Evolutionary conservation across 257 asterid genomes (phyloP).

Genomic region (Forsythia suspensa): DNA sequence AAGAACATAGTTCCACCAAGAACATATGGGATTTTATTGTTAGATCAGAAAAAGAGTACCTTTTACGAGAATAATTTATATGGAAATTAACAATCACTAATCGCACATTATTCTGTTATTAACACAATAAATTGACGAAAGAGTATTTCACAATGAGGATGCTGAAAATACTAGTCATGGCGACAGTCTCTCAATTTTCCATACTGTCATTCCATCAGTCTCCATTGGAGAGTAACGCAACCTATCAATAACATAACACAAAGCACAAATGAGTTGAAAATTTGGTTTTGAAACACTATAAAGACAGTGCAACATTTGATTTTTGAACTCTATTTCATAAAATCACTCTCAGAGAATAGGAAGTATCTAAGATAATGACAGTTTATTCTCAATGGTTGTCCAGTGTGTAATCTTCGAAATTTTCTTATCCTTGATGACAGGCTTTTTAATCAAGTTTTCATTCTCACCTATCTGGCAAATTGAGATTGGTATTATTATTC

Average conservation of each 20-base stretch:
- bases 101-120: neutral
- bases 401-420: neutral
- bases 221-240: constrained; percentile 41
- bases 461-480: neutral
- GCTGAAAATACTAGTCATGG: constrained; percentile 45
- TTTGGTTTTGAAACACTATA: neutral
- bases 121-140: neutral
- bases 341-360: neutral
- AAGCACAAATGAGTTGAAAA: neutral
- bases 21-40: neutral
- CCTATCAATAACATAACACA: constrained; percentile 33
- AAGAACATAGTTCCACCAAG: neutral
- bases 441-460: no score
- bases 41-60: neutral
- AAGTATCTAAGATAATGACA: no score
- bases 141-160: constrained; percentile 40
- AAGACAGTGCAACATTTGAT: neutral
- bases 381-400: neutral
- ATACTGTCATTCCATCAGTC: constrained; percentile 40
- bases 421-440: neutral
- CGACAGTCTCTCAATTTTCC: constrained; percentile 63
- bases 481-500: neutral
- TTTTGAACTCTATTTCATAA: neutral
- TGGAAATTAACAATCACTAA: no score
- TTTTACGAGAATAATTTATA: neutral